phyloP scores from a whole-genome alignment of 225 moss, liverwort and hornwort species.

The Pleurozium schreberi region DNA sequence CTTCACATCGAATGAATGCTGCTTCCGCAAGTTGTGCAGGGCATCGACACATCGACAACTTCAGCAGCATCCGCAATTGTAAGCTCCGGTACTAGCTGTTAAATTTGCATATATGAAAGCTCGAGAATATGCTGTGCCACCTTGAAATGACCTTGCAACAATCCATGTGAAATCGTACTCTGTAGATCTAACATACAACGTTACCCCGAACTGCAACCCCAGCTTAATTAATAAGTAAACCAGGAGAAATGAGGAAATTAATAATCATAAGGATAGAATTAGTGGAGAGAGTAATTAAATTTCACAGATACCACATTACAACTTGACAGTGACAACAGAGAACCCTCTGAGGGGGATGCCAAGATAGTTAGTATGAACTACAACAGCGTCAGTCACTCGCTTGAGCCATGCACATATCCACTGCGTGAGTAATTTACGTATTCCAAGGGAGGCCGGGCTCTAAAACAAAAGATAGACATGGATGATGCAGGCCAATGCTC shows the following conservation, averaged over 20 bases:
- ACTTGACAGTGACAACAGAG: background rate
- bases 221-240: background rate
- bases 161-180: background rate
- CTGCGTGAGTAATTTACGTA: background rate
- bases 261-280: background rate
- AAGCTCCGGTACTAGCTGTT: background rate
- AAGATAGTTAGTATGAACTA: background rate
- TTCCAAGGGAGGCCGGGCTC: background rate
- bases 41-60: background rate
- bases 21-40: background rate
- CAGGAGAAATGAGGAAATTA: background rate
- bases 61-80: background rate
- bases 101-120: background rate
- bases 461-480: background rate
- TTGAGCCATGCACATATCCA: background rate
- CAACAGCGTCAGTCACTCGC: background rate
- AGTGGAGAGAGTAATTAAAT: constrained; percentile 8
- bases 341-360: background rate
- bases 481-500: constrained; percentile 2
- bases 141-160: background rate
- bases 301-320: constrained; percentile 13
- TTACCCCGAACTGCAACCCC: background rate
- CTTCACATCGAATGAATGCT: background rate
- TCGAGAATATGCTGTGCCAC: background rate
- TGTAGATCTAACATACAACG: background rate